A percentile compares a stretch with the other conserved stretches of the same genome.
These are phyloP conservation scores for Pulveroboletus frians DNA, from an alignment of 768 basidiomycete genomes.

Conservation along the genomic window DNA sequence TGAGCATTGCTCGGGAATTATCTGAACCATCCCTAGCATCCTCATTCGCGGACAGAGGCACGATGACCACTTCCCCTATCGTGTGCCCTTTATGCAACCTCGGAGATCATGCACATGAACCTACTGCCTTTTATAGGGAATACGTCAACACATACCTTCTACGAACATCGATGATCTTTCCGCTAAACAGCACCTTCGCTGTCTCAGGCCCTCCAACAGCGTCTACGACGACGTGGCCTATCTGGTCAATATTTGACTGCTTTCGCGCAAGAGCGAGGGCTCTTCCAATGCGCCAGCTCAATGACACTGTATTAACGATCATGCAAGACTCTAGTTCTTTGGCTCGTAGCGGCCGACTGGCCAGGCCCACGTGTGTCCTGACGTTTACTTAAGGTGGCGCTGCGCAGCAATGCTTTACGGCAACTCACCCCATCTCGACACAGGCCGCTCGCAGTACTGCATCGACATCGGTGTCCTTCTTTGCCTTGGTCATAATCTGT, in stretches of 20 bases:
- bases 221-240: slow-evolving; percentile 33
- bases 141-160: slow-evolving; percentile 22
- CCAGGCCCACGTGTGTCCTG: slow-evolving; percentile 42
- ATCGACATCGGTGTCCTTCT: slow-evolving; percentile 41
- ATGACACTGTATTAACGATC: slow-evolving; percentile 49
- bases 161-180: slow-evolving; percentile 54
- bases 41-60: slow-evolving; percentile 24
- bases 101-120: background rate
- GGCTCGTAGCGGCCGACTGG: slow-evolving; percentile 37
- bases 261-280: slow-evolving; percentile 50
- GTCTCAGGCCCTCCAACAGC: slow-evolving; percentile 32
- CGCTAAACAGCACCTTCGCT: slow-evolving; percentile 46
- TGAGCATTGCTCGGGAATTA: slow-evolving; percentile 17
- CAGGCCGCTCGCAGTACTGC: slow-evolving; percentile 42
- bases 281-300: slow-evolving; percentile 60
- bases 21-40: slow-evolving; percentile 25
- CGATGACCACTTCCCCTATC: slow-evolving; percentile 35
- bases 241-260: slow-evolving; percentile 37
- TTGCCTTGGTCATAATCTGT: slow-evolving; percentile 41
- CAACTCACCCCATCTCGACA: slow-evolving; percentile 44
- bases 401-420: background rate
- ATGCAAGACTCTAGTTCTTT: slow-evolving; percentile 36
- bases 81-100: slow-evolving; percentile 37
- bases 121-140: background rate
- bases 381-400: background rate